phyloP scores from a whole-genome alignment of 2,329 filamentous ascomycete genomes.

The Paracoccidioides brasiliensis region DNA sequence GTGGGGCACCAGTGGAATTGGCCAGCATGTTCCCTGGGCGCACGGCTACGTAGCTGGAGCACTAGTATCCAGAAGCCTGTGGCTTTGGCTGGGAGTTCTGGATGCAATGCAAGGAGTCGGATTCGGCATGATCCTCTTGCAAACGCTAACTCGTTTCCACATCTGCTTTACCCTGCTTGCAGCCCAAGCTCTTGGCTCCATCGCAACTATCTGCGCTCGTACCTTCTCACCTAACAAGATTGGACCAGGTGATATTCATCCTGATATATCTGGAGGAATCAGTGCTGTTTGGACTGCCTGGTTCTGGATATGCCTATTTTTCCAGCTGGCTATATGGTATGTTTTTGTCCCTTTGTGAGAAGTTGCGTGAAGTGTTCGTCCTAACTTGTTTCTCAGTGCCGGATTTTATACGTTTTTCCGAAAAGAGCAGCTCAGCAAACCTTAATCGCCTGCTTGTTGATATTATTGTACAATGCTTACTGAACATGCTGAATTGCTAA shows the following conservation, averaged over 20 bases:
- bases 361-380: background rate
- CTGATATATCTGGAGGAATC: conserved; percentile 35
- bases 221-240: conserved; percentile 48
- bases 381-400: conserved; percentile 15
- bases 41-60: conserved; percentile 42
- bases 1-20: conserved; percentile 50
- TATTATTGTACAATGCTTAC: background rate
- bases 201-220: conserved; percentile 49
- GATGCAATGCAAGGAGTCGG: conserved; percentile 54
- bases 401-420: conserved; percentile 34
- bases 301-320: conserved; percentile 49
- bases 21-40: conserved; percentile 50
- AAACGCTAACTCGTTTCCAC: conserved; percentile 52
- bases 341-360: conserved; percentile 28
- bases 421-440: conserved; percentile 33
- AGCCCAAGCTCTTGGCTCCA: conserved; percentile 49
- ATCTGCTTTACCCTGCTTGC: conserved; percentile 31
- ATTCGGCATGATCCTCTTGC: conserved; percentile 54
- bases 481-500: background rate
- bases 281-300: conserved; percentile 35
- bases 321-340: conserved; percentile 48
- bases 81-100: conserved; percentile 55
- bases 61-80: conserved; percentile 44
- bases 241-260: conserved; percentile 50
- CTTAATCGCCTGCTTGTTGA: conserved; percentile 11